phyloP scores from a whole-genome alignment of 2,329 filamentous ascomycete species.

The Byssothecium circinans region DNA sequence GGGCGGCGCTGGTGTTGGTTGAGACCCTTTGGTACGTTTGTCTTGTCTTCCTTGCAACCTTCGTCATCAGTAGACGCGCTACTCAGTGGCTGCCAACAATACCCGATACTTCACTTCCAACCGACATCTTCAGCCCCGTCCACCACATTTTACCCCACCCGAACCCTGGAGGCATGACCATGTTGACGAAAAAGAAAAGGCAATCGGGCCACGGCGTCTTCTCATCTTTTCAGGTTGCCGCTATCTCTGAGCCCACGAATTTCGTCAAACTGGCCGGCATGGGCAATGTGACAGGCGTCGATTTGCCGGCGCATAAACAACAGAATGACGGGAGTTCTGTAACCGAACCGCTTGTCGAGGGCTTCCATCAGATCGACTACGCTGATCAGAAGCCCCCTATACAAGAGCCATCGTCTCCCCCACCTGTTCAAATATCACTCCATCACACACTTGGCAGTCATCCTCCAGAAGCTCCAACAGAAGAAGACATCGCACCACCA shows the following conservation, averaged over 20 bases:
- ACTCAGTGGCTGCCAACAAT: constrained; percentile 7
- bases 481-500: constrained; percentile 34
- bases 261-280: constrained; percentile 28
- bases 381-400: constrained; percentile 21
- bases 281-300: constrained; percentile 24
- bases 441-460: constrained; percentile 25
- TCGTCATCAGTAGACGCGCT: constrained; percentile 21
- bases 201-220: constrained; percentile 34
- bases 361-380: constrained; percentile 32
- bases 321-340: constrained; percentile 21
- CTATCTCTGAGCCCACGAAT: constrained; percentile 23
- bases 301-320: constrained; percentile 19
- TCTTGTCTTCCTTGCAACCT: constrained; percentile 14
- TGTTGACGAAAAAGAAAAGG: constrained; percentile 35
- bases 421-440: constrained; percentile 11
- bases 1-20: constrained; percentile 8
- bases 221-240: constrained; percentile 26
- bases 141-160: neutral
- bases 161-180: constrained; percentile 16
- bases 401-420: constrained; percentile 22
- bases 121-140: neutral
- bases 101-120: neutral
- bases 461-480: constrained; percentile 4
- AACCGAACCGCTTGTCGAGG: constrained; percentile 35
- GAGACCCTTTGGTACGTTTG: constrained; percentile 21